Conservation (phyloP, 148 eudicot species). For the Arctostaphylos glauca region DNA sequence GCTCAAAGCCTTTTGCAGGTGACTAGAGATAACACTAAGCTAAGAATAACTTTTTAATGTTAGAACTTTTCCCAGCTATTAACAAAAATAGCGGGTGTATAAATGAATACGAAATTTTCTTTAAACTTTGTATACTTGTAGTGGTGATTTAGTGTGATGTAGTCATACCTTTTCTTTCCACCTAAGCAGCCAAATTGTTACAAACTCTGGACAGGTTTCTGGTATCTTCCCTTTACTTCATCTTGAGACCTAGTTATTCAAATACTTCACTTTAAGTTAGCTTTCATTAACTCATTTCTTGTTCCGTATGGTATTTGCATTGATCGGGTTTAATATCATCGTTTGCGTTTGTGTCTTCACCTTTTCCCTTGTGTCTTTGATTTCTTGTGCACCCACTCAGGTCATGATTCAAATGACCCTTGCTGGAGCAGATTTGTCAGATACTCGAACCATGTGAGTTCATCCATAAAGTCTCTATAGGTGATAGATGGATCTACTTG, state of each 20-base stretch:
- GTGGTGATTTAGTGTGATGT: too few relatives aligned
- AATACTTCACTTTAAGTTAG: not conserved
- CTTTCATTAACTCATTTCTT: not conserved
- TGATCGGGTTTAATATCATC: not conserved
- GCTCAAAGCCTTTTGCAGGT: not conserved
- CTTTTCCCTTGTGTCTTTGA: not conserved
- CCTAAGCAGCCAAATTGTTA: not conserved
- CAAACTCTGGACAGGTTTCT: not conserved
- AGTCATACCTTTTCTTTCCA: too few relatives aligned
- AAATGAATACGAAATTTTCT: too few relatives aligned
- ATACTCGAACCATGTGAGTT: conserved; percentile 34
- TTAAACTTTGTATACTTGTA: too few relatives aligned
- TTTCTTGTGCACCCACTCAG: conserved; percentile 25
- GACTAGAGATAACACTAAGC: not conserved
- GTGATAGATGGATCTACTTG: not conserved
- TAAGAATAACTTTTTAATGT: not conserved
- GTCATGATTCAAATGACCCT: conserved; percentile 22
- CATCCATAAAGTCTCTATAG: not conserved
- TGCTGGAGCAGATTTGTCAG: conserved; percentile 25
- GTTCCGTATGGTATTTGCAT: conserved; percentile 5
- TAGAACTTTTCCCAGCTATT: not conserved
- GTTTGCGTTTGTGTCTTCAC: not conserved
- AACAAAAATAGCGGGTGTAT: too few relatives aligned
- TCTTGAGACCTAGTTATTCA: not conserved
- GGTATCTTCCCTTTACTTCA: not conserved